These are phyloP conservation scores for Ilex paraguariensis DNA, from an alignment of 305 asterid genomes.

Conservation along the genomic window DNA sequence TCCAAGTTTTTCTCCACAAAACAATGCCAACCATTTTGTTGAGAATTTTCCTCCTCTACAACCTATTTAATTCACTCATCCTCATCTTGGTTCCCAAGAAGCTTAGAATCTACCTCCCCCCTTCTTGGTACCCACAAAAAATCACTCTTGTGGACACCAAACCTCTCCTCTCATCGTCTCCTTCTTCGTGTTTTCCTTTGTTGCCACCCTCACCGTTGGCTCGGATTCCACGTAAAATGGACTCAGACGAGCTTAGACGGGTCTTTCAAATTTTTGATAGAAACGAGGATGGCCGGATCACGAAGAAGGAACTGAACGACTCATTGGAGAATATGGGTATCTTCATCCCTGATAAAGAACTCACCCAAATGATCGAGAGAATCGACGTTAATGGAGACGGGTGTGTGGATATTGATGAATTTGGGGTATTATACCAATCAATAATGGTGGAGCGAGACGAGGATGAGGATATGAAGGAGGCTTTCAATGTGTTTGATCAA, in stretches of 20 bases:
- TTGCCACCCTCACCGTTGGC: no score
- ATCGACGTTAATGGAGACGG: constrained; percentile 64
- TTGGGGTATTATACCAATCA: constrained; percentile 45
- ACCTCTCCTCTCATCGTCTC: constrained; percentile 4
- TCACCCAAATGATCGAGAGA: constrained; percentile 50
- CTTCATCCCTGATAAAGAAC: constrained; percentile 50
- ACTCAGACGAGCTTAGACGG: constrained; percentile 43
- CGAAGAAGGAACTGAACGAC: constrained; percentile 47
- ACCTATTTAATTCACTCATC: constrained; percentile 32
- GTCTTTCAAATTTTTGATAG: constrained; percentile 70
- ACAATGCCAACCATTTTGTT: constrained; percentile 35
- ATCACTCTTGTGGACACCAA: neutral
- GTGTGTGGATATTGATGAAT: constrained; percentile 69
- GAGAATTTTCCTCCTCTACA: constrained; percentile 33
- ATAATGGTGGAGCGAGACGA: constrained; percentile 62
- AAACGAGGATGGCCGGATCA: constrained; percentile 74
- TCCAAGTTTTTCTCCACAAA: constrained; percentile 14
- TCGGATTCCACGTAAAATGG: constrained; percentile 32
- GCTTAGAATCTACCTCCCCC: constrained; percentile 31
- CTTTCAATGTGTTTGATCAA: constrained; percentile 75
- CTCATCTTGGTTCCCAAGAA: constrained; percentile 36
- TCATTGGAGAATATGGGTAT: constrained; percentile 79
- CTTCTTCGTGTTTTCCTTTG: no score
- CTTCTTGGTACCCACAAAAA: constrained; percentile 25
- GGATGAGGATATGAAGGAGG: constrained; percentile 78